Base-by-base conservation (phyloP, 805 yeast species). In the Ogataea salicorniae region DNA sequence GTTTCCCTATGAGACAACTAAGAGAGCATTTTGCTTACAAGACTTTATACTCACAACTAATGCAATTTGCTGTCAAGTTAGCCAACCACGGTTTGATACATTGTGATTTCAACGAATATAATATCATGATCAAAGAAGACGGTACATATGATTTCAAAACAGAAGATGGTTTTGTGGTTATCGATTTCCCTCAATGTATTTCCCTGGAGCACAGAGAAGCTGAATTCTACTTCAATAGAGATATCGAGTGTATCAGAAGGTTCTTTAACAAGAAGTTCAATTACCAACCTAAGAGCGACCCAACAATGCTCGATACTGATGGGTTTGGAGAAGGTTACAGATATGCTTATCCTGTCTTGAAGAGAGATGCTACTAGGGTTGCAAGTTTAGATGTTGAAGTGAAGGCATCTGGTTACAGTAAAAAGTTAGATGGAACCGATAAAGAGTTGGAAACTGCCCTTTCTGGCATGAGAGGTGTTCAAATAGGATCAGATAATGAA, bases 101-200 rank as follows among this genome's bases (percentile, higher is more conserved):
- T 68, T 92, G 99, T 75, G 99, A 94, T 72, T 94, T 83, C 71
- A 94, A 94, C 66, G 99, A 94, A 69, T 94, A 94, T 68, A 94
- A 94, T 66, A 89, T 94, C 56, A 88, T 94, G 78, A 82, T 89
- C 31, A 74, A 86, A 37, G 67, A 66, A 23, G 58, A 55, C 29
- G 85, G 85, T 52, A 73, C 78, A 33, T 79, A 77, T 40, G 77
- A 74, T 17, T 68, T 70, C 16, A 61, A 73, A 17, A 70, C 68
- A 48, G 87, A 82, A 46, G 68, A 70, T 39, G 94, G 87, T 43
- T 88, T 90, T 59, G 84, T 91, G 18, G 96, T 94, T 26, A 92
- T 94, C 59, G 99, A 94, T 74, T 94, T 94, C 74, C 99, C 99
- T 3, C 99, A 94, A 68, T 92, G 97, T 80, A 86, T 94, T 16